Evolutionary conservation across 768 basidiomycete genomes (phyloP), one percentile per base, ranked within the genome.

Genomic region (Podaxis carcinomalis): DNA sequence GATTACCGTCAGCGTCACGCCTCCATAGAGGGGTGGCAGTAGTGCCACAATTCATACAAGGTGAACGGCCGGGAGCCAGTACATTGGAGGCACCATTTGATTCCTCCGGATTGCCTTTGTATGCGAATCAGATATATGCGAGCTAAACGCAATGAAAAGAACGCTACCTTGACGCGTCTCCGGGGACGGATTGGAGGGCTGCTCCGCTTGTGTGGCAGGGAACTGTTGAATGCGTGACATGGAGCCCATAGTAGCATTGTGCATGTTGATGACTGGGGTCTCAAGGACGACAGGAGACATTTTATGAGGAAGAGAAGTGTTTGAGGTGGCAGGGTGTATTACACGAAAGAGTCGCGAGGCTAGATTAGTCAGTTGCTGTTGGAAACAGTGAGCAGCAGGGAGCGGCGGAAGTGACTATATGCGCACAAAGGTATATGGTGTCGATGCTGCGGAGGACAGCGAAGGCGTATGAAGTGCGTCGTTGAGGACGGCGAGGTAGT

Each of bases 21-120:
- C 92, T 79, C 93, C 93, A 94, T 27, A 93, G 83, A 37, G 92
- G 92, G 59, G 91, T 92, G 64, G 85, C 82, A 4, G 80, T 77
- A n/a, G 89, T 88, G 16, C 85, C 86, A 74, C 93, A 92, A 72
- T 90, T 90, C 40, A 84, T 79, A 71, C 90, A 92, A 35, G 81
- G 78, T 35, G 80, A 74, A 50, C 78, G 77, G 51, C 76, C 67
- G 62, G 81, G 71, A 6, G 69, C 55, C 52, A 70, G 63, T n/a
- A 71, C 69, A 51, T 56, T 67, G 5, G 68, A 65, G 14, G 65
- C 11, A 51, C 66, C 67, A 62, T 65, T 67, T 60, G 68, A 64
- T 32, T 75, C 73, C 25, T 73, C 74, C 23, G 65, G 65, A 52
- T 61, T 65, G 58, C 62, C 69, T 69, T 53, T 16, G 27, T 40